Evolutionary conservation across 2,329 filamentous ascomycete genomes (phyloP), one percentile per base, ranked within the genome.

Genomic region (Fusarium clavum): DNA sequence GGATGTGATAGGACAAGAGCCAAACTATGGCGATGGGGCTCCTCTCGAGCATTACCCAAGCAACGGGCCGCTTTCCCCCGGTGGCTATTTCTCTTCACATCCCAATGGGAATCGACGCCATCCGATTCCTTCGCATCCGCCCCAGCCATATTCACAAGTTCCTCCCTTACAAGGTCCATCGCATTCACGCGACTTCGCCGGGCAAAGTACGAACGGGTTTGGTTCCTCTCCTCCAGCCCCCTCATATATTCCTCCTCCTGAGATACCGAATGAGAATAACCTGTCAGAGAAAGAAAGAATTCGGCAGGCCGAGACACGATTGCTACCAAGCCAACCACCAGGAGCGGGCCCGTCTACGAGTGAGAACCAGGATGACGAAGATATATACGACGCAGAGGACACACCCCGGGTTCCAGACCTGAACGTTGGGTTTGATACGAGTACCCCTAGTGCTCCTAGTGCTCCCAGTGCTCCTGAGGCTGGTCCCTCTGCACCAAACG

Each of bases 271-370:
- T 14, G 89, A 93, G 58, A 87, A 87, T 64, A 85, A 83, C 7
- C 81, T 94, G 32, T 89, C 91, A 14, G 96, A 98, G 69, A 98
- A 98, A 79, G 91, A 97, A 64, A 90, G 91, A 51, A 81, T 96
- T 62, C 88, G 91, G 48, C 88, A 88, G 62, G 94, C 93, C 43
- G 94, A 98, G 80, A 87, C 91, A 71, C 87, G 90, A 48, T 82
- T 98, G 8, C 81, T 98, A 24, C 95, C 95, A 4, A 97, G 94
- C 75, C 90, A 90, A 73, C 94, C 92, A 14, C 83, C 76, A 2
- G 72, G 65, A 11, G 73, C 81, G 8, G 70, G 73, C 3, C 69
- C 75, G 9, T 79, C 79, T 12, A 51, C 43, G 16, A 57, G 53
- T 29, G 49, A 29, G n/a, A 61, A 52, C 18, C 57, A 56, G n/a